Base-by-base conservation (phyloP, 2,329 filamentous ascomycete genomes). In the Colletotrichum sp. region DNA sequence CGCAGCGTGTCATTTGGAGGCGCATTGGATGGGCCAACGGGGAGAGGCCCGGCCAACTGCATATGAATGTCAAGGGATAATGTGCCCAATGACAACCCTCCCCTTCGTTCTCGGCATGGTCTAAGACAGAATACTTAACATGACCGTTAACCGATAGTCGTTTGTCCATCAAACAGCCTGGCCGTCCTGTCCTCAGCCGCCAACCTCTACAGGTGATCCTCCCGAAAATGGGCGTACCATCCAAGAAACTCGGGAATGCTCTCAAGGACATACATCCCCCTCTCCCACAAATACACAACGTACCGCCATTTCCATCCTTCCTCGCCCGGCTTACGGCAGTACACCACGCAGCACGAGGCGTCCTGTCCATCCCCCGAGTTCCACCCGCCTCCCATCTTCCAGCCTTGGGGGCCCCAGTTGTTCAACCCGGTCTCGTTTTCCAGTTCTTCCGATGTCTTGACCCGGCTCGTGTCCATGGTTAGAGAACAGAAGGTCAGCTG, bases 171-270 rank as follows among this genome's bases (percentile, higher is more conserved):
- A 31, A 33, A 34, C 7, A 34, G 43, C 43, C 43, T 21, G 11
- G n/a, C 57, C 12, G 12, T 59, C 31, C 29, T 6, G 33, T 59
- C 31, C n/a, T 33, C 18, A 33, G 9, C 29, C 15, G 57, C 57
- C 57, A n/a, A 18, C 8, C 33, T 33, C 18, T n/a, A 31, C 9
- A 13, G 13, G 31, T 59, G 12, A 13, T n/a, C 57, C 18, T 59
- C 31, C 0, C 12, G 29, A 21, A 59, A 2, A 0, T 34, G 54
- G 0, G 27, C 54, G 0, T 57, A 57, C 12, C 33, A 21, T 0
- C 4, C 57, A 3, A 34, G 31, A 8, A 59, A 33, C 0, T 21
- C 16, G 29, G 31, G 57, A n/a, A 33, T 59, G 29, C 18, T 31
- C 9, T 21, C 29, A n/a, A 64, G 15, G 24, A 47, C 21, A 47